A percentile compares a stretch with the other conserved stretches of the same genome.
Evolutionary conservation across 2,329 filamentous ascomycete species (phyloP).

Genomic region (Tolypocladium tropicale): DNA sequence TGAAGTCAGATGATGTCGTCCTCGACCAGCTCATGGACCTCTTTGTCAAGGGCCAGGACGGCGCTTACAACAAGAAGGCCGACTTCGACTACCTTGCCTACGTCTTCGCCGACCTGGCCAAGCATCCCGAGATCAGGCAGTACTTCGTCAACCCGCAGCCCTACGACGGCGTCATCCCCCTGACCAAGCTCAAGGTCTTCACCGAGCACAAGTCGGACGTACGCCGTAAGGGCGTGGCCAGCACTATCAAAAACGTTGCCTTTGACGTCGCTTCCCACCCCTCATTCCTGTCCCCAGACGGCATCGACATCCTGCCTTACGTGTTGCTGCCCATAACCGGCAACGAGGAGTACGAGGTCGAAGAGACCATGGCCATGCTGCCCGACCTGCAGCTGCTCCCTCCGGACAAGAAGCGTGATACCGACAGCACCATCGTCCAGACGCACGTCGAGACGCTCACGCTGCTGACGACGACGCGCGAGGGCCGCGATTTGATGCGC

Average conservation of each 20-base stretch:
- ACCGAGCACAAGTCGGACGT: slow-evolving; percentile 81
- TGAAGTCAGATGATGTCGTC: slow-evolving; percentile 61
- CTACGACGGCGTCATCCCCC: slow-evolving; percentile 76
- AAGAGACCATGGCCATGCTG: slow-evolving; percentile 79
- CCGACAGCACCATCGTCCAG: slow-evolving; percentile 64
- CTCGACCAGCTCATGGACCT: slow-evolving; percentile 91
- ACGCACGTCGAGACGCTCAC: slow-evolving; percentile 85
- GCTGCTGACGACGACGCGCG: slow-evolving; percentile 67
- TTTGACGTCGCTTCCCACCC: slow-evolving; percentile 72
- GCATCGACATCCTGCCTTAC: slow-evolving; percentile 78
- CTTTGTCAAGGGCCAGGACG: slow-evolving; percentile 85
- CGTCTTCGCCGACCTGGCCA: slow-evolving; percentile 85
- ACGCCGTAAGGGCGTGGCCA: slow-evolving; percentile 86
- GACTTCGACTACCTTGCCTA: slow-evolving; percentile 92
- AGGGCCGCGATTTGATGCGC: slow-evolving; percentile 66
- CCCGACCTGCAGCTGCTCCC: slow-evolving; percentile 83
- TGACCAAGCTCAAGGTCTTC: slow-evolving; percentile 89
- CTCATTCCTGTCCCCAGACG: slow-evolving; percentile 57
- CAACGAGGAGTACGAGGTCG: slow-evolving; percentile 76
- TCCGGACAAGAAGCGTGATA: slow-evolving; percentile 79
- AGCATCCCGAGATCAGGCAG: slow-evolving; percentile 61
- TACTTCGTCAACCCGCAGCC: slow-evolving; percentile 66
- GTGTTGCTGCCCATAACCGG: slow-evolving; percentile 81
- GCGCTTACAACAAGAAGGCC: slow-evolving; percentile 72
- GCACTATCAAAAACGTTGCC: slow-evolving; percentile 85